A percentile compares a stretch with the other conserved stretches of the same genome.
Evolutionary conservation across 306 rosid genomes (phyloP).

Genomic region (Coriaria nepalensis): DNA sequence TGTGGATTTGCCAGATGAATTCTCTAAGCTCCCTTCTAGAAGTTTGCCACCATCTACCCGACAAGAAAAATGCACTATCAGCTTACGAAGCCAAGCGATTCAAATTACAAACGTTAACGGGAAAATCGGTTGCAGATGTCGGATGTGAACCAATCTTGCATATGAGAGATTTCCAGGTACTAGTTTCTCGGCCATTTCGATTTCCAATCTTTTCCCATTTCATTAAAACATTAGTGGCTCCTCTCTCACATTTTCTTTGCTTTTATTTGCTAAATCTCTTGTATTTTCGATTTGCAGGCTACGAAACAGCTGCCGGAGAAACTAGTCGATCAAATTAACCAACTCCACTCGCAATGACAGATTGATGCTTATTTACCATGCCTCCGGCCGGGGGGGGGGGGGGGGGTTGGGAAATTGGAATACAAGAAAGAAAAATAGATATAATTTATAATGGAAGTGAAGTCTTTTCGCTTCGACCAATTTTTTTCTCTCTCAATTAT

Average conservation of each 20-base stretch:
- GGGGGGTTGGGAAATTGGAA: too few species aligned
- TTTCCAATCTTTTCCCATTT: constrained; percentile 3
- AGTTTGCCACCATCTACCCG: constrained; percentile 60
- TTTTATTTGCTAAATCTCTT: constrained; percentile 3
- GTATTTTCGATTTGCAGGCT: constrained; percentile 35
- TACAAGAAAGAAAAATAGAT: too few species aligned
- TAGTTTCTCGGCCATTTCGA: constrained; percentile 2
- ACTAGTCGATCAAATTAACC: constrained; percentile 43
- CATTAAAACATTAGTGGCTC: background rate
- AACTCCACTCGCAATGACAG: too few species aligned
- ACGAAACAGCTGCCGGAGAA: constrained; percentile 72
- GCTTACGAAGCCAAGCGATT: constrained; percentile 59
- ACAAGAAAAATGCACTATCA: constrained; percentile 26
- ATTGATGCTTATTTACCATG: too few species aligned
- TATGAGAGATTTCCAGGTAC: constrained; percentile 94
- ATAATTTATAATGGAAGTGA: too few species aligned
- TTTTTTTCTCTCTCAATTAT: too few species aligned
- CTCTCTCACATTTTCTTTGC: constrained; percentile 9
- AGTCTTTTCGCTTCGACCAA: too few species aligned
- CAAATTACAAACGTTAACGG: constrained; percentile 65
- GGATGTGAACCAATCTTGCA: constrained; percentile 96
- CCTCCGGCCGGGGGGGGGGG: too few species aligned
- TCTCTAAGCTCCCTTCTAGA: constrained; percentile 75
- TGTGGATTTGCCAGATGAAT: constrained; percentile 57
- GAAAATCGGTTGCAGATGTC: constrained; percentile 79